Evolutionary conservation across 768 basidiomycete species (phyloP).

Genomic region (Trametes elegans): DNA sequence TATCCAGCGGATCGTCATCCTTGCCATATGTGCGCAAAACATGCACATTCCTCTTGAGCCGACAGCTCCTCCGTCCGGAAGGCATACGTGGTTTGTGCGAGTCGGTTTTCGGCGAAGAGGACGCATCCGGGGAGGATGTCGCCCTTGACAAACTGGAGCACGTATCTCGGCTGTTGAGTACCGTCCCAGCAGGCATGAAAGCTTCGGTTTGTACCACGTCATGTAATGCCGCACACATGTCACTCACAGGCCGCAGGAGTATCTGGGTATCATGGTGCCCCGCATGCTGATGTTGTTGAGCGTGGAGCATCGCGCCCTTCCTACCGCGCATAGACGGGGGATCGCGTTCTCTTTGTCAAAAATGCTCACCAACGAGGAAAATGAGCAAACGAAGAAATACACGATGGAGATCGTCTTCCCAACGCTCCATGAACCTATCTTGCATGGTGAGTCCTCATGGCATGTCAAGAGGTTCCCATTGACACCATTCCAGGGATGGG

Average conservation of each 20-base stretch:
- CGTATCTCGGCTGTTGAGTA: constrained; percentile 58
- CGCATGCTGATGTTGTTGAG: constrained; percentile 52
- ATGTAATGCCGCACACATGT: not conserved
- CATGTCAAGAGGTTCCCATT: not conserved
- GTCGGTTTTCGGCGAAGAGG: constrained; percentile 67
- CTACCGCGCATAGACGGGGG: constrained; percentile 51
- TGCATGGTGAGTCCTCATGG: not conserved
- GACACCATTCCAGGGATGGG: not conserved
- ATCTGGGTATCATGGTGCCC: constrained; percentile 55
- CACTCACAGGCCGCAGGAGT: constrained; percentile 45
- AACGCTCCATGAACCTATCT: constrained; percentile 42
- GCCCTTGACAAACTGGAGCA: constrained; percentile 72
- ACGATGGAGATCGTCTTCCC: constrained; percentile 41
- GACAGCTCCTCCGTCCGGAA: constrained; percentile 66
- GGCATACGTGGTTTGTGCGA: constrained; percentile 69
- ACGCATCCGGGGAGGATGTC: constrained; percentile 45
- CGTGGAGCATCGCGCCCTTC: constrained; percentile 32
- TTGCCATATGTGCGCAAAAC: constrained; percentile 54
- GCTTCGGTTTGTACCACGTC: constrained; percentile 47
- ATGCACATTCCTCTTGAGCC: constrained; percentile 62
- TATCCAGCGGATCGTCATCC: constrained; percentile 42
- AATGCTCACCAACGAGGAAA: constrained; percentile 46
- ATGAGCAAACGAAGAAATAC: constrained; percentile 26
- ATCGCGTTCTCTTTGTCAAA: constrained; percentile 69
- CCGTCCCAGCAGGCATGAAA: constrained; percentile 57